phyloP scores from a whole-genome alignment of 768 basidiomycete species.

The Leccinum ochraceum region DNA sequence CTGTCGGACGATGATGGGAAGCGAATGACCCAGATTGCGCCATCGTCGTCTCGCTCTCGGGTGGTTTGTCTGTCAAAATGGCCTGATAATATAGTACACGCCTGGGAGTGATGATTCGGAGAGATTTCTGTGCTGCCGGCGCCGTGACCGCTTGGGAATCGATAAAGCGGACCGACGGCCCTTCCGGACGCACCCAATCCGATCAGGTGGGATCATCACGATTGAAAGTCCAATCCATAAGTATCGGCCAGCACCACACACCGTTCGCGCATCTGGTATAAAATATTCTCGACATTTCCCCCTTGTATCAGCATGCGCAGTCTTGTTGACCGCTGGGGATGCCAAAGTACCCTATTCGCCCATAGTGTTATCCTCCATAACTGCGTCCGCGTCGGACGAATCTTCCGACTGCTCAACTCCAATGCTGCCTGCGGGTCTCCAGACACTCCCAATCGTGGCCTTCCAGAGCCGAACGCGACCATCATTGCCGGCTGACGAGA shows the following conservation, averaged over 20 bases:
- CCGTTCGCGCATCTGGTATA: neutral
- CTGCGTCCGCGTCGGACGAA: conserved; percentile 41
- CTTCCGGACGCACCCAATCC: neutral
- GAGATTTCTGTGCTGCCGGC: neutral
- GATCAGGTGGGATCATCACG: no score
- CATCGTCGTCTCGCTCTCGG: conserved; percentile 17
- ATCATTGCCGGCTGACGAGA: conserved; percentile 84
- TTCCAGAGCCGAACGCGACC: conserved; percentile 85
- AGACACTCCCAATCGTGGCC: conserved; percentile 78
- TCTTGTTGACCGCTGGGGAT: neutral
- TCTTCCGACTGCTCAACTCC: conserved; percentile 76
- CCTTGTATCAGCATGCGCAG: neutral
- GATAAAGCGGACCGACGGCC: conserved; percentile 4
- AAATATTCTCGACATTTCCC: neutral
- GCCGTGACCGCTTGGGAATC: neutral
- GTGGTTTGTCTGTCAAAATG: neutral
- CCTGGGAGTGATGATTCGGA: neutral
- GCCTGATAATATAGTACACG: neutral
- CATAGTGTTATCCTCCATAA: conserved; percentile 44
- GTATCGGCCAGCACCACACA: neutral
- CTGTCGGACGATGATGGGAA: conserved; percentile 7
- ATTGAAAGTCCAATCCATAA: neutral
- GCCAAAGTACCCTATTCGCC: conserved; percentile 31
- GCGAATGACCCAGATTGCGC: conserved; percentile 28
- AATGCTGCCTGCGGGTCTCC: conserved; percentile 81